Percentiles rank a stretch among this genome's conserved stretches.
Evolutionary conservation across 306 rosid species (phyloP).

Genomic region (Neltuma alba): DNA sequence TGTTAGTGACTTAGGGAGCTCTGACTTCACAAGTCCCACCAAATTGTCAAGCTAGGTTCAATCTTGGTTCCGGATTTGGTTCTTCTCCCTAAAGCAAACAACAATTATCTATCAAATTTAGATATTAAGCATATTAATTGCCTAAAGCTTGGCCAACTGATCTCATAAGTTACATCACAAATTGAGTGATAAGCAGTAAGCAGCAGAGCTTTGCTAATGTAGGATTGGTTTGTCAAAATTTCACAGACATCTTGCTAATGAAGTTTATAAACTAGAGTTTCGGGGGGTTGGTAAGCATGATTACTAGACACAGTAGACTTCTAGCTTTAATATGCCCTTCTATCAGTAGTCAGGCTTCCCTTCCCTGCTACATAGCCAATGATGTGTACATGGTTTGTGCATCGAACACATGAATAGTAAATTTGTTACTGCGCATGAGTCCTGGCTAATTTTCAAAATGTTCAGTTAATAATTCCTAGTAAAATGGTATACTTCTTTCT

Average conservation of each 20-base stretch:
- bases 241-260: neutral
- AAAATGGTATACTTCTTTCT: neutral
- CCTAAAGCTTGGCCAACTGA: neutral
- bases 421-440: neutral
- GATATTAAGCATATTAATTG: neutral
- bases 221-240: neutral
- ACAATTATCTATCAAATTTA: neutral
- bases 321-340: neutral
- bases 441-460: slow-evolving; percentile 9
- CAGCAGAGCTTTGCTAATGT: neutral
- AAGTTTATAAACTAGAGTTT: neutral
- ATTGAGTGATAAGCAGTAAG: neutral
- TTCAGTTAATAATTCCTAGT: neutral
- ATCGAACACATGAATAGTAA: neutral
- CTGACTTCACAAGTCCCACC: neutral
- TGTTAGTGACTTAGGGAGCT: neutral
- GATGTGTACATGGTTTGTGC: neutral
- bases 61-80: too few relatives aligned
- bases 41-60: neutral
- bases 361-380: neutral
- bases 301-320: neutral
- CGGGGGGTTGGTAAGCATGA: neutral
- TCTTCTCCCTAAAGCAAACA: neutral
- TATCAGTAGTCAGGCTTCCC: neutral
- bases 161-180: neutral